phyloP scores from a whole-genome alignment of 2,329 filamentous ascomycete species.

The Dothidotthia symphoricarpi region DNA sequence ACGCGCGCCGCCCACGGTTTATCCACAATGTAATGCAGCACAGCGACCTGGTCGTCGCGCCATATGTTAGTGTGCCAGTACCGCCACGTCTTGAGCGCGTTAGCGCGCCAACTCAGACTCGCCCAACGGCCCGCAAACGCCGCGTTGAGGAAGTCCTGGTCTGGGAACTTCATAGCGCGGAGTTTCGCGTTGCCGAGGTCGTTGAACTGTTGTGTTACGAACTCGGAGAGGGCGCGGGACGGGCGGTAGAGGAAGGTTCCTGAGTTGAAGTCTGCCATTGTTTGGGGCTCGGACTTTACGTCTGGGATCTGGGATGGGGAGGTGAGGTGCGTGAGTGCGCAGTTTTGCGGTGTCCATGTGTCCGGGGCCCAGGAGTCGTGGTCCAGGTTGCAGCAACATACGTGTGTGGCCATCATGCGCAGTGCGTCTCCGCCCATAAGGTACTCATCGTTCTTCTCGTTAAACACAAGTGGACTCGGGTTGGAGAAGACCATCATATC shows the following conservation, averaged over 20 bases:
- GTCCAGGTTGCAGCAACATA: conserved; percentile 55
- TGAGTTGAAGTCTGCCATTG: conserved; percentile 51
- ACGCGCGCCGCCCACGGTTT: conserved; percentile 54
- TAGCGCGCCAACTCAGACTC: conserved; percentile 51
- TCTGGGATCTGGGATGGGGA: conserved; percentile 35
- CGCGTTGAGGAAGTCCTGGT: conserved; percentile 55
- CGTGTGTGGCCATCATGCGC: conserved; percentile 51
- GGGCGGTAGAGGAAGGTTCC: conserved; percentile 55
- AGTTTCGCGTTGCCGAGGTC: conserved; percentile 37
- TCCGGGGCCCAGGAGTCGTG: conserved; percentile 51
- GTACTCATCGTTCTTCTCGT: conserved; percentile 37
- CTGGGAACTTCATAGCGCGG: conserved; percentile 51
- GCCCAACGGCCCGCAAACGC: conserved; percentile 50
- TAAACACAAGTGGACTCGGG: conserved; percentile 42
- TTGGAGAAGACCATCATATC: conserved; percentile 53
- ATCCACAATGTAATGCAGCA: conserved; percentile 56
- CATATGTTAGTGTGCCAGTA: conserved; percentile 55
- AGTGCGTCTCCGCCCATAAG: conserved; percentile 16
- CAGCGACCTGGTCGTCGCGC: conserved; percentile 50
- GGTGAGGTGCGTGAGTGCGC: conserved; percentile 47
- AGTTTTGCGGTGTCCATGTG: conserved; percentile 52
- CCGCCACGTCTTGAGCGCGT: conserved; percentile 55
- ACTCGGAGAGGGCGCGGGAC: conserved; percentile 37
- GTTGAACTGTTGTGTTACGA: conserved; percentile 45
- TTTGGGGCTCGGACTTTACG: conserved; percentile 36